Base-by-base conservation (phyloP, 768 basidiomycete genomes). In the Calvatia gigantea region DNA sequence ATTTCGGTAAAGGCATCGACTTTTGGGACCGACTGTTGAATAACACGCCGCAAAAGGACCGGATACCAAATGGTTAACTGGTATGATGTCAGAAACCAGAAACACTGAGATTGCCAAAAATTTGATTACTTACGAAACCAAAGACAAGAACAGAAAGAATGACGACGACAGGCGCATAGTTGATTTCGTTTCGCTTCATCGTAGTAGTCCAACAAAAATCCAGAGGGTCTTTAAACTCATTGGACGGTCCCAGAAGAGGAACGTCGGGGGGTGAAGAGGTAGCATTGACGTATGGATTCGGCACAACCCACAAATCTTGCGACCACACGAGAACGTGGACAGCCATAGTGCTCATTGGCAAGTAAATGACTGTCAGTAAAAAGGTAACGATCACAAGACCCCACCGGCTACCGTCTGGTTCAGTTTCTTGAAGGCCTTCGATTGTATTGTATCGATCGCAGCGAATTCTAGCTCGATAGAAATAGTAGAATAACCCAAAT, bases 131-230 rank as follows among this genome's bases (percentile, higher is more conserved):
- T 58, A 89, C 86, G 56, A 75, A 66, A 11, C 68, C 54, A 33
- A 89, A 70, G 2, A 80, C 79, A 9, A 84, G 42, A 0, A 74
- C 61, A 0, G 87, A 79, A 23, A 87, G 62, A n/a, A 83, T 75
- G 4, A 91, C 69, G 17, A 89, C 66, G 3, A 81, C 61, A 23
- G 84, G 85, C 0, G 88, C 87, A 60, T 77, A 85, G 64, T 91
- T 91, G 57, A 89, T 70, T 64, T 85, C 75, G 57, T 86, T 82
- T 35, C 76, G 74, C 52, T 79, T 77, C 86, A 90, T 87, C 0
- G 87, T 90, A 0, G 89, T 91, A 3, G 86, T 89, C 73, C 81
- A 91, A 67, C 87, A 91, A 60, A 89, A 89, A 66, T 89, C 85
- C 47, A 86, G 62, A 2, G 87, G 78, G 57, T 81, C 79, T 38